Conservation (phyloP, 2,329 filamentous ascomycete species). For the Escovopsis sp. region DNA sequence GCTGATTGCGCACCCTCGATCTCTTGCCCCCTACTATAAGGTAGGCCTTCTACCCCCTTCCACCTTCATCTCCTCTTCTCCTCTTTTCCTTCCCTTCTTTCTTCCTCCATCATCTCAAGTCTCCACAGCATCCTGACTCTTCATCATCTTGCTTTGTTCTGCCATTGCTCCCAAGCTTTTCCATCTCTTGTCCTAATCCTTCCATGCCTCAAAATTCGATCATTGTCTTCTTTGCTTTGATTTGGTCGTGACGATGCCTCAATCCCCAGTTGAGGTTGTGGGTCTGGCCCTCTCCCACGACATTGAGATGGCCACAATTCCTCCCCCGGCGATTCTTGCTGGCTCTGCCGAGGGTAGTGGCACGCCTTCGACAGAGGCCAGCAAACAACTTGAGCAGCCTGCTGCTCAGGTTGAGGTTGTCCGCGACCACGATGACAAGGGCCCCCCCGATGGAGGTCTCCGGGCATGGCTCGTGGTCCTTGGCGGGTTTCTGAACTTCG, state of each 20-base stretch:
- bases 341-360: not conserved
- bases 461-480: conserved; percentile 19
- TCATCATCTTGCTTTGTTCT: no score
- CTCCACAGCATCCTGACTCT: not conserved
- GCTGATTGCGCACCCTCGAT: no score
- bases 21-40: not conserved
- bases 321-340: no score
- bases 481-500: conserved; percentile 17
- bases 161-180: no score
- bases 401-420: not conserved
- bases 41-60: not conserved
- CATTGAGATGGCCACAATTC: no score
- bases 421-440: not conserved
- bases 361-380: not conserved
- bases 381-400: not conserved
- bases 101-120: not conserved
- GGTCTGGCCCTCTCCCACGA: no score
- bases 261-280: no score
- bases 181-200: no score
- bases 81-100: not conserved
- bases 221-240: no score
- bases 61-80: not conserved
- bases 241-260: no score
- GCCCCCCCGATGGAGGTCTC: conserved; percentile 13
- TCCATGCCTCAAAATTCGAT: no score